Conservation (phyloP, 306 rosid species). For the Mimosa bimucronata region DNA sequence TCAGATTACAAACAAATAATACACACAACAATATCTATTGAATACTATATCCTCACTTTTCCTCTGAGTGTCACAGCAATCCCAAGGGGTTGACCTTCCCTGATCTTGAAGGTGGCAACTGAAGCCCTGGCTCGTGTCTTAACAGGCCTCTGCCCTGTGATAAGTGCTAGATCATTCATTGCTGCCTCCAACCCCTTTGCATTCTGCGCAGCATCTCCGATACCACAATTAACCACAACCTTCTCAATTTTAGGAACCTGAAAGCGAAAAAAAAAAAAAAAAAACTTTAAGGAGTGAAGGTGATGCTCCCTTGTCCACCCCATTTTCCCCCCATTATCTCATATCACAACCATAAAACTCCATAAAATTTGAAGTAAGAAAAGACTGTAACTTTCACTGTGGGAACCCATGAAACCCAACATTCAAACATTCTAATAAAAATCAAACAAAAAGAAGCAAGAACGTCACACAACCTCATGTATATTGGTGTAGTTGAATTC, state of each 20-base stretch:
- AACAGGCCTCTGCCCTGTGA: constrained; percentile 91
- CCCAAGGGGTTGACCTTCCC: constrained; percentile 99
- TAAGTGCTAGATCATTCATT: constrained; percentile 75
- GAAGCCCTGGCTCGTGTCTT: constrained; percentile 88
- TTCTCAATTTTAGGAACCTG: constrained; percentile 94
- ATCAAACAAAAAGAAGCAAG: not conserved
- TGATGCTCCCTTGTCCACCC: not conserved
- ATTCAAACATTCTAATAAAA: not conserved
- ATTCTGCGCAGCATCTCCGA: constrained; percentile 98
- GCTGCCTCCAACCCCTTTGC: constrained; percentile 96
- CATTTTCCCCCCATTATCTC: not conserved
- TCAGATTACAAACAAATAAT: constrained; percentile 17
- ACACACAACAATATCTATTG: constrained; percentile 5
- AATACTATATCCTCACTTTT: constrained; percentile 60
- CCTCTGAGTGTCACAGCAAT: constrained; percentile 94
- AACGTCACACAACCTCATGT: constrained; percentile 54
- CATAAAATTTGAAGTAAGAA: not conserved
- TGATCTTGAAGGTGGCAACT: constrained; percentile 90
- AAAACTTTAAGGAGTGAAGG: constrained; percentile 35
- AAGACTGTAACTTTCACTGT: not conserved
- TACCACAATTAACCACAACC: constrained; percentile 94
- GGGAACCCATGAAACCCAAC: constrained; percentile 24
- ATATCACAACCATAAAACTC: constrained; percentile 1
- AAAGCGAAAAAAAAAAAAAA: constrained; percentile 24
- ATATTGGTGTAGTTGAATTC: constrained; percentile 80